These are phyloP conservation scores for Penicillium goetzii DNA, from an alignment of 495 filamentous ascomycete genomes.

Conservation along the genomic window DNA sequence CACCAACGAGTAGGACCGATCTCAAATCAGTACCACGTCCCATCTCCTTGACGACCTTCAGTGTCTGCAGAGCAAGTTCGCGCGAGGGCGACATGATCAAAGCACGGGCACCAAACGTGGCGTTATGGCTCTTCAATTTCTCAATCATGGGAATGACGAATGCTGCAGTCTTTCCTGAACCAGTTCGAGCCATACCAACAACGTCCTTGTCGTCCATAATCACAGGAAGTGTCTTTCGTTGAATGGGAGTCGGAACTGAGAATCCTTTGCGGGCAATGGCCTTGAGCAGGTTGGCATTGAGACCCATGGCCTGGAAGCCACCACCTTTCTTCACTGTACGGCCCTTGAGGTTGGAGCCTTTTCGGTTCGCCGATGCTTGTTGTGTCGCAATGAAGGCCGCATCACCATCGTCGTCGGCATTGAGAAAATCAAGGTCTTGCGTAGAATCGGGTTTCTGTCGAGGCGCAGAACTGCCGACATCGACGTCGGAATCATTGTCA, in stretches of 20 bases:
- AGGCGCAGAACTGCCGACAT: constrained; percentile 29
- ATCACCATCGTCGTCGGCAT: constrained; percentile 67
- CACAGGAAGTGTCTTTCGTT: constrained; percentile 92
- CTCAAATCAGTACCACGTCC: constrained; percentile 88
- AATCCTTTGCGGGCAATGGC: constrained; percentile 93
- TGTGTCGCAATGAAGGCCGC: constrained; percentile 85
- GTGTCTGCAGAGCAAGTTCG: constrained; percentile 90
- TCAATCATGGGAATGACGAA: constrained; percentile 99
- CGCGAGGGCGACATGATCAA: constrained; percentile 88
- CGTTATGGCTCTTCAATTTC: constrained; percentile 86
- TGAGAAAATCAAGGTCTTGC: constrained; percentile 52
- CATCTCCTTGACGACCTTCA: constrained; percentile 96
- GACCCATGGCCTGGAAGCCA: constrained; percentile 95
- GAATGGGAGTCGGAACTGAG: constrained; percentile 93
- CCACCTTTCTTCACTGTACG: constrained; percentile 89
- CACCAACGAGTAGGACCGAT: constrained; percentile 86
- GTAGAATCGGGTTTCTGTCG: constrained; percentile 38
- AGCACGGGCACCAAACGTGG: constrained; percentile 78
- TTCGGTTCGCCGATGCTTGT: constrained; percentile 85
- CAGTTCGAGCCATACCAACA: constrained; percentile 95
- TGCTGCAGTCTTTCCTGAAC: constrained; percentile 95
- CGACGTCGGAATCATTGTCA: constrained; percentile 55
- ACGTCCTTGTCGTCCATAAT: constrained; percentile 88
- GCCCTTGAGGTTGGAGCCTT: constrained; percentile 77
- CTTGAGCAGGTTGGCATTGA: constrained; percentile 79